These are phyloP conservation scores for Cymodocea nodosa DNA, from an alignment of 116 monocot genomes.

Conservation along the genomic window DNA sequence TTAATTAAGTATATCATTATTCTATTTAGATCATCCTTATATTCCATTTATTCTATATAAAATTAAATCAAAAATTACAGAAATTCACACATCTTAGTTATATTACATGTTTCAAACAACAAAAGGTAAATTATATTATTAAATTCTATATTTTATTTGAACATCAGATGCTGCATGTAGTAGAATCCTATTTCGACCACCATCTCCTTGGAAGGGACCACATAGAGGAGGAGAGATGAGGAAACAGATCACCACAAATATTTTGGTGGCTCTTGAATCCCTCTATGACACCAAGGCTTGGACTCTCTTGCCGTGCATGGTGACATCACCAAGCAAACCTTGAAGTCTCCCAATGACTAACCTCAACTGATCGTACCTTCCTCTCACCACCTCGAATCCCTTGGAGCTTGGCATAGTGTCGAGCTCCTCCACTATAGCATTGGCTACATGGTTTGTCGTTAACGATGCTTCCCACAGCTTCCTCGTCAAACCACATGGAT, in stretches of 20 bases:
- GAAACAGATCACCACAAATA: constrained; percentile 52
- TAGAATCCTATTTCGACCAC: constrained; percentile 45
- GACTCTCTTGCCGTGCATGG: constrained; percentile 60
- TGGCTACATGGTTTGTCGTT: constrained; percentile 19
- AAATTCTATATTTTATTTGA: too few relatives aligned
- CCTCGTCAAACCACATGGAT: constrained; percentile 23
- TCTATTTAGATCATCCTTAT: too few relatives aligned
- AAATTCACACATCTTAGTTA: too few relatives aligned
- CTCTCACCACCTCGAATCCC: constrained; percentile 44
- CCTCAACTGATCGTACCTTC: constrained; percentile 59
- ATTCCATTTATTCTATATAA: too few relatives aligned
- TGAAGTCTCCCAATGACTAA: constrained; percentile 49
- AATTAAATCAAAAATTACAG: too few relatives aligned
- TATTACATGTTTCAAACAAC: too few relatives aligned
- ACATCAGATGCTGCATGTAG: constrained; percentile 61
- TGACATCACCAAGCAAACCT: constrained; percentile 49
- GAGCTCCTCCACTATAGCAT: constrained; percentile 67
- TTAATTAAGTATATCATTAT: too few relatives aligned
- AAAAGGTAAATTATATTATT: too few relatives aligned
- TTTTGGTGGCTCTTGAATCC: constrained; percentile 71
- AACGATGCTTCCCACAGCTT: constrained; percentile 22
- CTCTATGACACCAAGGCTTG: constrained; percentile 62
- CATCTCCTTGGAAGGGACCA: constrained; percentile 41
- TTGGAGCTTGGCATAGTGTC: constrained; percentile 50
- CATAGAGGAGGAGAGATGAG: constrained; percentile 29